phyloP scores from a whole-genome alignment of 768 basidiomycete genomes.

The Lactarius pseudohatsudake region DNA sequence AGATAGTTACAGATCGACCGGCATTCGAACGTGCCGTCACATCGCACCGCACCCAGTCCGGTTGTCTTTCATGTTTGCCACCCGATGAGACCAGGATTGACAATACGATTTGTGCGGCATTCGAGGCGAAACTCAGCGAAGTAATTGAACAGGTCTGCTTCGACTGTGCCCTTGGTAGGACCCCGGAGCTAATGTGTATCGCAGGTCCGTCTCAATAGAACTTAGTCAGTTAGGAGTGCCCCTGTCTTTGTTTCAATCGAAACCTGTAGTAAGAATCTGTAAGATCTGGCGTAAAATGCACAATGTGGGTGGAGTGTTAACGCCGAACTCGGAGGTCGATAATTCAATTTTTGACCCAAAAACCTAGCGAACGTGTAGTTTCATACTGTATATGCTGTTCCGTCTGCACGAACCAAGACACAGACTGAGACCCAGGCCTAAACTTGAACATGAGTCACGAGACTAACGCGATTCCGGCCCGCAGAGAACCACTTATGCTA shows the following conservation, averaged over 20 bases:
- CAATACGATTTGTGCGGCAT: background rate
- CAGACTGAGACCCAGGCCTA: too few species aligned
- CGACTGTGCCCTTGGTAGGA: background rate
- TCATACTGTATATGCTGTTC: background rate
- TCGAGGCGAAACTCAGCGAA: slow-evolving; percentile 2
- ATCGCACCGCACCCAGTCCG: background rate
- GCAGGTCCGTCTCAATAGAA: slow-evolving; percentile 6
- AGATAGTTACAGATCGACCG: background rate
- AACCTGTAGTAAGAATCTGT: background rate
- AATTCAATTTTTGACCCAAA: background rate
- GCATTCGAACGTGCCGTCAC: slow-evolving; percentile 2
- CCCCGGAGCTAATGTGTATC: background rate
- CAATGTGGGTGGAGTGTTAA: too few species aligned
- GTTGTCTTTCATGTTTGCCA: background rate
- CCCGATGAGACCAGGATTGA: background rate
- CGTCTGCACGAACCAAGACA: too few species aligned
- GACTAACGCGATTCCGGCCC: too few species aligned
- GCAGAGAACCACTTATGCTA: too few species aligned
- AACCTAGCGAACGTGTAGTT: background rate
- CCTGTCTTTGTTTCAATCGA: background rate
- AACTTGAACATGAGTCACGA: too few species aligned
- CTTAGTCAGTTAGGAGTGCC: background rate
- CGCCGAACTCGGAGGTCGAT: background rate
- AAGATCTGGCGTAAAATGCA: background rate
- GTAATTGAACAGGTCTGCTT: slow-evolving; percentile 6